Percentiles rank a stretch among this genome's conserved stretches.
These are phyloP conservation scores for Rachicladosporium sp. DNA, from an alignment of 2,329 filamentous ascomycete genomes.

Conservation along the genomic window DNA sequence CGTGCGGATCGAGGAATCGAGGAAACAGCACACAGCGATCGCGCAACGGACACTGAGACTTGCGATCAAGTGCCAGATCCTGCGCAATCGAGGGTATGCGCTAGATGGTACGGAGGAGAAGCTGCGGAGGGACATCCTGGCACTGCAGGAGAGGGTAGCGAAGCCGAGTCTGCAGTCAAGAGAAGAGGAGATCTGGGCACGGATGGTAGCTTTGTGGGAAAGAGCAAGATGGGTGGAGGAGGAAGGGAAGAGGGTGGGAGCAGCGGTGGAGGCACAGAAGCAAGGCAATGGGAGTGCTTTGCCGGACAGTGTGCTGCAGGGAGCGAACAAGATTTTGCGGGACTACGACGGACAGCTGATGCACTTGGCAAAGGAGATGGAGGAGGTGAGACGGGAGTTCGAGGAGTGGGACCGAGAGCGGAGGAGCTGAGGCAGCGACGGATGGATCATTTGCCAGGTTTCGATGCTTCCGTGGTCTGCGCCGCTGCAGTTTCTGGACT, in stretches of 20 bases:
- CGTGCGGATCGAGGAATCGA: conserved; percentile 60
- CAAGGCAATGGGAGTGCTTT: conserved; percentile 38
- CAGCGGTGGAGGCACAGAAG: conserved; percentile 26
- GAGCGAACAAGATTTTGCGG: conserved; percentile 68
- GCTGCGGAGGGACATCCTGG: conserved; percentile 57
- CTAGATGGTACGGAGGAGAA: conserved; percentile 70
- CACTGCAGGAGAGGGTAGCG: conserved; percentile 55
- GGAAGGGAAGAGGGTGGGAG: conserved; percentile 58
- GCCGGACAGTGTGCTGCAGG: conserved; percentile 57
- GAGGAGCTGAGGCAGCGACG: too few species aligned
- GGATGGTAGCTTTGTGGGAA: conserved; percentile 62
- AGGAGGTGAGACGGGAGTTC: conserved; percentile 46
- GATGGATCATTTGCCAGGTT: too few species aligned
- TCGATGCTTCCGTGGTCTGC: too few species aligned
- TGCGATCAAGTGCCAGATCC: conserved; percentile 66
- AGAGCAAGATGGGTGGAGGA: conserved; percentile 60
- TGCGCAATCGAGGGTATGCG: conserved; percentile 70
- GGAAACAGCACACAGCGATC: conserved; percentile 59
- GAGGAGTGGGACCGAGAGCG: conserved; percentile 36
- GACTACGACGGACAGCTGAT: conserved; percentile 70
- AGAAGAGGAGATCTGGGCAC: conserved; percentile 76
- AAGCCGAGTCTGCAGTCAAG: conserved; percentile 64
- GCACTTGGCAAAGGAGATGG: conserved; percentile 58
- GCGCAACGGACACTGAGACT: conserved; percentile 62
- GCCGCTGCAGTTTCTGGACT: too few species aligned